Evolutionary conservation across 1,284 basidiomycete species (phyloP), one percentile per base, ranked within the genome.

Genomic region (Trichosporon ovoides): DNA sequence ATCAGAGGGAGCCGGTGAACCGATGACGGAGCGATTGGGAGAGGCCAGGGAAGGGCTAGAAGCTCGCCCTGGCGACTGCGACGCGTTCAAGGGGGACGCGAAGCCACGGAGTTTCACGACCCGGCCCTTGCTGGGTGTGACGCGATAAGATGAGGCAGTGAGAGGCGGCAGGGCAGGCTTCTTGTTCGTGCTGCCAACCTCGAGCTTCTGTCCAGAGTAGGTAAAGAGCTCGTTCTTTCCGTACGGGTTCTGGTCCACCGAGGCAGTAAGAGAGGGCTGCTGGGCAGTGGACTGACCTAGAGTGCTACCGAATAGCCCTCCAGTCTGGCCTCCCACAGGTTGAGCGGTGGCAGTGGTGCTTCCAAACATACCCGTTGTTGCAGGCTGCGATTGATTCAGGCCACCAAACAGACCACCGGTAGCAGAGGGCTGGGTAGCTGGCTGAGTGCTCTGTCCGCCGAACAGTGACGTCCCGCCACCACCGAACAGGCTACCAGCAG

Each of bases 161-260:
- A 79, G 62, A 55, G 79, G 74, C 52, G 78, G 73, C 57, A 78
- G 64, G 12, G 78, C 74, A 6, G 78, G 75, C 64, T 79, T 79
- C 70, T 80, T 80, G 64, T 75, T 73, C 49, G 72, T 69, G 24
- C 65, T 62, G 55, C 71, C 58, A 58, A 70, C 62, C 53, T 78
- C 74, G 46, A 77, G 68, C 60, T 69, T 71, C 56, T 72, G 70
- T 56, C 70, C 71, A 13, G 66, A 66, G 62, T 73, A 73, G n/a
- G 70, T 61, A 63, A 84, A 83, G 38, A 84, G 74, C 16, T 79
- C 79, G 70, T 90, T 92, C 59, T 85, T 83, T 38, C 88, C 89
- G 72, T 98, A 93, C 0, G 95, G 93, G 68, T 83, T 82, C 71
- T 92, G 87, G 50, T 88, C 87, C 69, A 98, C 89, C 11, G 91